Percentiles rank a stretch among this genome's conserved stretches.
Evolutionary conservation across 2,329 filamentous ascomycete genomes (phyloP).

Genomic region (Colletotrichum musicola): DNA sequence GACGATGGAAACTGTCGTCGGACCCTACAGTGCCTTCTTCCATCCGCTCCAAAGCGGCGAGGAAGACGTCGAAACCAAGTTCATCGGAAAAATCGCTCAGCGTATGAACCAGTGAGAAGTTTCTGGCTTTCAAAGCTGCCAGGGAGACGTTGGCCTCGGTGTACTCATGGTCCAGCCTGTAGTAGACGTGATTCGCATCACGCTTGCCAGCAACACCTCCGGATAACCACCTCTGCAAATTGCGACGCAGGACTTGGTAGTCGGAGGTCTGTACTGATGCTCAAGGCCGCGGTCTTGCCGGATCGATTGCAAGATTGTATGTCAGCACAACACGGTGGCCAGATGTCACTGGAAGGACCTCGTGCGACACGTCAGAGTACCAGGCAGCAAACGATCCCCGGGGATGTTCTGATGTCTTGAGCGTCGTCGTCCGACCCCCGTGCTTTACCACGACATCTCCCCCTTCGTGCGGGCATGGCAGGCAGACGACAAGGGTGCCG

Average conservation of each 20-base stretch:
- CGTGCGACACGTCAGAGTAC: conserved; percentile 67
- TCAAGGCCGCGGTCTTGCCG: conserved; percentile 37
- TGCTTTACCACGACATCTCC: conserved; percentile 57
- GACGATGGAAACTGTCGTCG: conserved; percentile 21
- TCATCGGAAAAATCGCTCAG: conserved; percentile 44
- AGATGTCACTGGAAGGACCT: conserved; percentile 60
- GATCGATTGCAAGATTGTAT: conserved; percentile 60
- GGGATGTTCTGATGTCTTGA: conserved; percentile 45
- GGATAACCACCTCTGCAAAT: conserved; percentile 46
- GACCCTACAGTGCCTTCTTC: conserved; percentile 41
- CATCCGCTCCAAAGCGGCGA: conserved; percentile 48
- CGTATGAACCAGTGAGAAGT: conserved; percentile 43
- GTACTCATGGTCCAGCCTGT: conserved; percentile 51
- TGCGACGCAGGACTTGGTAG: conserved; percentile 37
- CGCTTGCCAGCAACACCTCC: conserved; percentile 38
- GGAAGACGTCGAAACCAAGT: conserved; percentile 48
- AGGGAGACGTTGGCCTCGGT: conserved; percentile 48
- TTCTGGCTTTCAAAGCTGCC: conserved; percentile 44
- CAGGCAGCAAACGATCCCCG: conserved; percentile 46
- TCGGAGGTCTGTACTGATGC: conserved; percentile 35
- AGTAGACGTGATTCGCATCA: conserved; percentile 42
- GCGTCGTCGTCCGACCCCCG: conserved; percentile 46
- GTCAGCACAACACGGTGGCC: conserved; percentile 65
- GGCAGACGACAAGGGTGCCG: conserved; percentile 61
- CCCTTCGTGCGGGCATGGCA: conserved; percentile 62